These are phyloP conservation scores for Gnaphalium uliginosum DNA, from an alignment of 129 eudicot species.

Conservation along the genomic window DNA sequence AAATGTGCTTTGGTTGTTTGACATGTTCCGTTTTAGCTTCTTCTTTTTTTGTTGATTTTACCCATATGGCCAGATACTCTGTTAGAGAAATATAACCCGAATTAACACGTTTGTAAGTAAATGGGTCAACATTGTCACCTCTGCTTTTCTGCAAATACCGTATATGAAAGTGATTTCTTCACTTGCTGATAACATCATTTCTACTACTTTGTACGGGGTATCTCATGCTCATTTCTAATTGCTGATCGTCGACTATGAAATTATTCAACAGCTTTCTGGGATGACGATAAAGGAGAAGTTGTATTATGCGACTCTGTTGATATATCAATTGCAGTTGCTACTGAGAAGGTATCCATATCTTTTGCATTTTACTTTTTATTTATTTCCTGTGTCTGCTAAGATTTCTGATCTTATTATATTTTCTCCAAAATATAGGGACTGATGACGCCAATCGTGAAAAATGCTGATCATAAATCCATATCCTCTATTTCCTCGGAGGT, in stretches of 20 bases:
- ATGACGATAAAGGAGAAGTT: constrained; percentile 71
- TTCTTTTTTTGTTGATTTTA: no score
- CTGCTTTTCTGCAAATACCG: neutral
- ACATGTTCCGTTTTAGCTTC: neutral
- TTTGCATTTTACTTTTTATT: neutral
- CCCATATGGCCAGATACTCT: neutral
- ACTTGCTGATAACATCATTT: neutral
- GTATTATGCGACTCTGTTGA: constrained; percentile 75
- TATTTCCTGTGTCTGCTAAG: neutral
- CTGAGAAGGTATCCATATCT: constrained; percentile 72
- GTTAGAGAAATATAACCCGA: neutral
- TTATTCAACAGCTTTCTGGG: constrained; percentile 73
- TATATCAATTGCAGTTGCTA: constrained; percentile 97
- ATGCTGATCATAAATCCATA: constrained; percentile 94
- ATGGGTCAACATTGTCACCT: neutral
- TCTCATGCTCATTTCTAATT: constrained; percentile 16
- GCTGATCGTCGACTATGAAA: constrained; percentile 26
- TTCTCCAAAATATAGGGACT: constrained; percentile 58
- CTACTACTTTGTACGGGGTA: neutral
- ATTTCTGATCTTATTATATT: neutral
- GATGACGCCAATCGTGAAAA: constrained; percentile 93
- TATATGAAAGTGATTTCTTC: neutral
- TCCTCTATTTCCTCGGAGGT: constrained; percentile 90
- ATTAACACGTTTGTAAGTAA: neutral
- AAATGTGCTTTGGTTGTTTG: neutral